Percentiles rank a stretch among this genome's conserved stretches.
Conservation (phyloP, 2,329 filamentous ascomycete genomes). For the Pseudogymnoascus sp. region DNA sequence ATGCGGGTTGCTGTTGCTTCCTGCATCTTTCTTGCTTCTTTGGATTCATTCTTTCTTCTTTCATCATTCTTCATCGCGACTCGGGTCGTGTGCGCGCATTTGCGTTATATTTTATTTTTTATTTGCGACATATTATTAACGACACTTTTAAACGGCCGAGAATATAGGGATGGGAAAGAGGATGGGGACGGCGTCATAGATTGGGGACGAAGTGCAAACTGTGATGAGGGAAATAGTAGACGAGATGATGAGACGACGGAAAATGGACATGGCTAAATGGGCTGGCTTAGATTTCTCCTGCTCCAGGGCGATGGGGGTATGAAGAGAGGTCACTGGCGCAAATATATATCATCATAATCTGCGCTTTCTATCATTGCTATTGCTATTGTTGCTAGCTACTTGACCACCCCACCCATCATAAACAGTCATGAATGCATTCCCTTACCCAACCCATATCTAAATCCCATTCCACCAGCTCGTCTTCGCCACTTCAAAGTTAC, state of each 20-base stretch:
- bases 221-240: not conserved
- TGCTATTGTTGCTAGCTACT: not conserved
- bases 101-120: not conserved
- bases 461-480: slow-evolving; percentile 14
- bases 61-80: not conserved
- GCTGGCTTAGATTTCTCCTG: not conserved
- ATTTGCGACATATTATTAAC: not conserved
- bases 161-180: not conserved
- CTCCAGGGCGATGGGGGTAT: not conserved
- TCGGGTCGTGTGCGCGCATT: not conserved
- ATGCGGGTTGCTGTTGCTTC: not conserved
- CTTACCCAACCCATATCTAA: not conserved
- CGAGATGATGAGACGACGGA: not conserved
- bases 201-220: not conserved
- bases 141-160: not conserved
- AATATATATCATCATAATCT: not conserved
- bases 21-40: not conserved
- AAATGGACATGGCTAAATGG: not conserved
- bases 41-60: not conserved
- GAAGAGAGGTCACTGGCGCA: not conserved
- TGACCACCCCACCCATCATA: not conserved
- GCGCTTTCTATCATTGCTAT: not conserved
- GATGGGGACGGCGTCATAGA: not conserved
- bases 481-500: slow-evolving; percentile 9
- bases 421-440: not conserved